phyloP scores from a whole-genome alignment of 495 filamentous ascomycete species.

The Neurospora africana region DNA sequence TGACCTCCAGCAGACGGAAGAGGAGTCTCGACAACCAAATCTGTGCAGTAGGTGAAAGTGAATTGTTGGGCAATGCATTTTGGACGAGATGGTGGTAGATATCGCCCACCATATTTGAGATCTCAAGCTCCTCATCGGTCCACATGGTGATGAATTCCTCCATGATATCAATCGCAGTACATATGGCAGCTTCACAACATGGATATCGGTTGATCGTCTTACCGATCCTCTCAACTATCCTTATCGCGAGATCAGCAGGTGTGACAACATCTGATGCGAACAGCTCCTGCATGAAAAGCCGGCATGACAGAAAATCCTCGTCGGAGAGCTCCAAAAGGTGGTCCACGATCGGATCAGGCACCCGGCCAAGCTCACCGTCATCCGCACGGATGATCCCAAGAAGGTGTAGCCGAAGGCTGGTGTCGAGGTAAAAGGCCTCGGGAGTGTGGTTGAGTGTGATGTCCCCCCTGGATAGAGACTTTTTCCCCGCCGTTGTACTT shows the following conservation, averaged over 20 bases:
- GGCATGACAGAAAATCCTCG: constrained; percentile 49
- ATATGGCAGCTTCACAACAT: constrained; percentile 66
- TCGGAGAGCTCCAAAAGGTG: constrained; percentile 48
- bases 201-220: constrained; percentile 55
- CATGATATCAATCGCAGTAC: constrained; percentile 61
- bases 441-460: constrained; percentile 33
- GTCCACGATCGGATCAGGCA: constrained; percentile 40
- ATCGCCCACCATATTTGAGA: constrained; percentile 53
- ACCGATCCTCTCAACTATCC: constrained; percentile 38
- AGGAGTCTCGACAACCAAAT: constrained; percentile 56
- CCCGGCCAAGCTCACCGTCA: constrained; percentile 23
- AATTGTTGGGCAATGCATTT: constrained; percentile 47
- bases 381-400: constrained; percentile 29
- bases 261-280: constrained; percentile 34
- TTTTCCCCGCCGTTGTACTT: constrained; percentile 21
- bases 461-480: constrained; percentile 37
- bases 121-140: constrained; percentile 41
- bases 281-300: constrained; percentile 40
- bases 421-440: constrained; percentile 38
- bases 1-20: constrained; percentile 51
- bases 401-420: constrained; percentile 27
- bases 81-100: constrained; percentile 75
- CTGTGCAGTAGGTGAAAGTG: constrained; percentile 57
- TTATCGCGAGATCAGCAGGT: constrained; percentile 27
- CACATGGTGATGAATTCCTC: constrained; percentile 53